Evolutionary conservation across 331 rosid genomes (phyloP), one percentile per base, ranked within the genome.

Genomic region (Rosa hybrid): DNA sequence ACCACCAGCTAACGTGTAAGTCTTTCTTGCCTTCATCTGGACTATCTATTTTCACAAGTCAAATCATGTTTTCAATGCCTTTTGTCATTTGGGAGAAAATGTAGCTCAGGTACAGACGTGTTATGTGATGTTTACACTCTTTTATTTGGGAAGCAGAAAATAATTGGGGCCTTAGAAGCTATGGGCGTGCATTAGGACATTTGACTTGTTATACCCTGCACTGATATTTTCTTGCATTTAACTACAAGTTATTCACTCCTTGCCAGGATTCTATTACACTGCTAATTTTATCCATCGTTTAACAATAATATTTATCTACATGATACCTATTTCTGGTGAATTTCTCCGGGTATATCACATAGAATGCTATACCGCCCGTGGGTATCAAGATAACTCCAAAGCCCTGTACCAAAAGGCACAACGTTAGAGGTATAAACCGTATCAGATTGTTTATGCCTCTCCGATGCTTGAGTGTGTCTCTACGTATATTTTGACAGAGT

Each of bases 1-100:
- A 95, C 85, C 81, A 77, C 71, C 99, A 95, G 86, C 78, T 95
- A 75, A 74, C 81, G 56, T 88, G 99, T 95, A 89, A 90, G 99
- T 81, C 77, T 57, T 46, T 83, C 69, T 27, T 27, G 10, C 38
- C 42, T 34, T 21, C 23, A 70, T 81, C 72, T 79, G 57, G 12
- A 71, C 17, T 2, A 8, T 23, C 41, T 53, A 20, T 17, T 56
- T 1, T 53, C 50, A 21, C 41, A 18, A 68, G 14, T 27, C 20
- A 10, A 41, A 18, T 60, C 4, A 62, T 21, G 10, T 12, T 42
- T 54, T 39, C 17, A 44, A 27, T 14, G 50, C 13, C 39, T 14
- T 39, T 20, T 51, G 16, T 20, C 54, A 8, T 30, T 30, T 72
- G 34, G 65, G 5, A 30, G 13, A 25, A 65, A 74, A 18, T 38